Conservation (phyloP, 2,329 filamentous ascomycete genomes). For the Rhynchosporium agropyri region DNA sequence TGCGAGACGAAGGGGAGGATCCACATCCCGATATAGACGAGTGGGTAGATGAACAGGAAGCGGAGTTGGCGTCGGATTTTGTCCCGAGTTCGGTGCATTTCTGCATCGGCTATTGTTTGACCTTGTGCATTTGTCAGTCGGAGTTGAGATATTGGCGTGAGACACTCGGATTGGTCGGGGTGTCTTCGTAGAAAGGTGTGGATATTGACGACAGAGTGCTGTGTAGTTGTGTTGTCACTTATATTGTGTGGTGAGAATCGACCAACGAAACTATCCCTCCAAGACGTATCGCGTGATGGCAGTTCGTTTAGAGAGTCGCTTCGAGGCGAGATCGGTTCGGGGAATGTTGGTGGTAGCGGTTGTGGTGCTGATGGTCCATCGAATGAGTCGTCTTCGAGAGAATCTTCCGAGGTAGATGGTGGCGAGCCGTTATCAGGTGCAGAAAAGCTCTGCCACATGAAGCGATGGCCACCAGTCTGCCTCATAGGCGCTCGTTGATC, state of each 20-base stretch:
- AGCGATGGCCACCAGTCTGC: slow-evolving; percentile 33
- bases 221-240: slow-evolving; percentile 22
- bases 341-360: slow-evolving; percentile 23
- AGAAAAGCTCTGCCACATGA: slow-evolving; percentile 39
- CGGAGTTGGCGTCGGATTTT: slow-evolving; percentile 69
- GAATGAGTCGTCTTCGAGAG: slow-evolving; percentile 32
- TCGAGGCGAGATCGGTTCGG: slow-evolving; percentile 12
- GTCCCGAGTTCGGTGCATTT: slow-evolving; percentile 49
- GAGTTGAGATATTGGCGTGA: slow-evolving; percentile 30
- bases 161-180: slow-evolving; percentile 21
- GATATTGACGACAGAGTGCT: slow-evolving; percentile 33
- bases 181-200: slow-evolving; percentile 31
- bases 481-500: slow-evolving; percentile 16
- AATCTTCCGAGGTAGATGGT: slow-evolving; percentile 31
- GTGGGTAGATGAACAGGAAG: slow-evolving; percentile 74
- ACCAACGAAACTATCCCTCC: slow-evolving; percentile 30
- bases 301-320: slow-evolving; percentile 16
- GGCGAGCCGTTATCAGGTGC: slow-evolving; percentile 23
- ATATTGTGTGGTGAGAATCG: slow-evolving; percentile 28
- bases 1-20: slow-evolving; percentile 70
- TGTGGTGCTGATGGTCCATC: slow-evolving; percentile 29
- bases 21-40: slow-evolving; percentile 74
- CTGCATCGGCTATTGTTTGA: slow-evolving; percentile 40
- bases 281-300: slow-evolving; percentile 30
- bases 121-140: slow-evolving; percentile 37